Conservation (phyloP, 192 early-diverging fungal genomes). For the Coemansia sp. region DNA sequence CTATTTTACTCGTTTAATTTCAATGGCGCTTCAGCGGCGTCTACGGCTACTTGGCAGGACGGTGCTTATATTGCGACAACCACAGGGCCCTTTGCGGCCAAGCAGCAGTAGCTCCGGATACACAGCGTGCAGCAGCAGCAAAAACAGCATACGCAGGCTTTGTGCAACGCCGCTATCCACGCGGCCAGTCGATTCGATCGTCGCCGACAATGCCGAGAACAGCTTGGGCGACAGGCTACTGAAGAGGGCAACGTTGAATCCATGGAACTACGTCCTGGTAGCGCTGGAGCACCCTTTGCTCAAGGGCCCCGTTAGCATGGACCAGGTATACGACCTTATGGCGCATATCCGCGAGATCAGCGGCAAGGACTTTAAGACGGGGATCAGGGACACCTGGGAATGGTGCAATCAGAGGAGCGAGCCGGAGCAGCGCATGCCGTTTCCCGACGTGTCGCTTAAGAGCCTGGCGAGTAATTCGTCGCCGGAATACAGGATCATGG, state of each 20-base stretch:
- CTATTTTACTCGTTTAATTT: too few species aligned
- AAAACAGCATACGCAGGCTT: neutral
- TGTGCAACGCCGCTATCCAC: neutral
- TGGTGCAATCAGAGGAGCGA: neutral
- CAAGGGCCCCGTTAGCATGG: neutral
- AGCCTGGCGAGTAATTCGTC: neutral
- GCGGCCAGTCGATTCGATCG: neutral
- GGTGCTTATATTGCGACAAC: neutral
- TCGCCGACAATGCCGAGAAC: neutral
- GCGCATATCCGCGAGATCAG: neutral
- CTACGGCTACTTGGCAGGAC: neutral
- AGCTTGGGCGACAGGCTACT: neutral
- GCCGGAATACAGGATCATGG: neutral
- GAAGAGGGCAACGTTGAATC: neutral
- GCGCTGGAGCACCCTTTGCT: neutral
- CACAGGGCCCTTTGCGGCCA: neutral
- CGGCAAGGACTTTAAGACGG: neutral
- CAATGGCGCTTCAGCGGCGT: constrained; percentile 6
- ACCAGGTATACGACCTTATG: neutral
- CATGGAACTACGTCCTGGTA: constrained; percentile 3
- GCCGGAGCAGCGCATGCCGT: neutral
- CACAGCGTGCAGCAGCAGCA: constrained; percentile 1
- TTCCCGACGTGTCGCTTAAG: neutral
- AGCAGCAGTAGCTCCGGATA: neutral
- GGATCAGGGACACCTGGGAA: neutral